Base-by-base conservation (phyloP, 179 eudicot genomes). In the Amaranthus tricolor region DNA sequence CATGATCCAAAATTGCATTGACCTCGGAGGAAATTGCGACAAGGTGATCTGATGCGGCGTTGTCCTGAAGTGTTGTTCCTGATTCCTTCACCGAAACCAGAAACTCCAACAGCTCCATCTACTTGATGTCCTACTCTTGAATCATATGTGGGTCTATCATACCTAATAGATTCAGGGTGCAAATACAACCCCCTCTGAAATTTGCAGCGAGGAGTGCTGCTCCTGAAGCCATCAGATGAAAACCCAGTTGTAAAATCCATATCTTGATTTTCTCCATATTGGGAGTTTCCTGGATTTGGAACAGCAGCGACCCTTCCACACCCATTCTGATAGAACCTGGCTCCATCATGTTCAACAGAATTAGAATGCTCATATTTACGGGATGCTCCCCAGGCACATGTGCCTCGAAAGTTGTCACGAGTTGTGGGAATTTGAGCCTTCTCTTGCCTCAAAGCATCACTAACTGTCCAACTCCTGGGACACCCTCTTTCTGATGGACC, bases 141-240 rank as follows among this genome's bases (percentile, higher is more conserved):
- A 76, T 80, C 51, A 66, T 71, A 65, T 67, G 86, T 76, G 45
- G 82, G 63, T 74, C 81, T 78, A 40, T 78, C 88, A 78, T 77
- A 75, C 79, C 71, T 89, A 7, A 76, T 66, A 13, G 73, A 67
- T 45, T 85, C 93, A 72, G 74, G 72, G 77, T 90, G 97, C 78
- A 82, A 45, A 80, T 82, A 89, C 78, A 83, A 82, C 54, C 99
- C 97, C 31, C 82, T 82, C 70, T 77, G 85, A 82, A 82, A 89
- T 66, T 85, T 89, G 74, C 87, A 81, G 84, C 97, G 92, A 65
- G 89, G 92, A 70, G 92, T 86, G 78, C 86, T 89, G 82, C 90
- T 86, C 79, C 91, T 80, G 85, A n/a, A 3, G 48, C 68, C 59
- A 67, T 80, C 50, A 8, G 58, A 73, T 12, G 55, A 77, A 68